Percentiles rank a stretch among this genome's conserved stretches.
phyloP scores from a whole-genome alignment of 139 green algal species.

The Zygnema cylindricum region DNA sequence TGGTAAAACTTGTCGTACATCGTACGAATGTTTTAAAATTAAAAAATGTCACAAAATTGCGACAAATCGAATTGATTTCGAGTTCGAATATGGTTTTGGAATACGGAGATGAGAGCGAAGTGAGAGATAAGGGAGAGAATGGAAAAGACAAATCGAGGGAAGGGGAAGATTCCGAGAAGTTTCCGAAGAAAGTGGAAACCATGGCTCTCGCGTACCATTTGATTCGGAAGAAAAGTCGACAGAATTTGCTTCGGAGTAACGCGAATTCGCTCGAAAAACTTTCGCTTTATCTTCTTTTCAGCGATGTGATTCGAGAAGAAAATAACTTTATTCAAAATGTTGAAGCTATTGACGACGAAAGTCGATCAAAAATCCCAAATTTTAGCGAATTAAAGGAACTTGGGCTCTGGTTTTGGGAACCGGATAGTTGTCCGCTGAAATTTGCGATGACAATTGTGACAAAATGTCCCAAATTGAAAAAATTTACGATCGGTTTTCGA shows the following conservation, averaged over 20 bases:
- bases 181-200: neutral
- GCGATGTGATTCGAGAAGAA: neutral
- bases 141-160: neutral
- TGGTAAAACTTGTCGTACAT: neutral
- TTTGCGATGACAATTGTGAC: neutral
- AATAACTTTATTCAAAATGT: no score
- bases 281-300: neutral
- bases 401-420: neutral
- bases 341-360: neutral
- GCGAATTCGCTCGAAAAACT: neutral
- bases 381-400: neutral
- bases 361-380: neutral
- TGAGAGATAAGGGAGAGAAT: neutral
- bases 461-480: neutral
- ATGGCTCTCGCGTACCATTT: neutral
- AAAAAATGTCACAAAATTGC: no score
- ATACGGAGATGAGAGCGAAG: neutral
- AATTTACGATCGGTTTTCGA: neutral
- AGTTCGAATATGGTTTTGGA: no score
- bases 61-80: no score
- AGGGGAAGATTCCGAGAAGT: neutral
- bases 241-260: neutral
- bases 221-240: neutral
- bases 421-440: neutral
- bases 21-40: no score